Evolutionary conservation across 2,329 filamentous ascomycete species (phyloP), one percentile per base, ranked within the genome.

Genomic region (Tolypocladium capitatum): DNA sequence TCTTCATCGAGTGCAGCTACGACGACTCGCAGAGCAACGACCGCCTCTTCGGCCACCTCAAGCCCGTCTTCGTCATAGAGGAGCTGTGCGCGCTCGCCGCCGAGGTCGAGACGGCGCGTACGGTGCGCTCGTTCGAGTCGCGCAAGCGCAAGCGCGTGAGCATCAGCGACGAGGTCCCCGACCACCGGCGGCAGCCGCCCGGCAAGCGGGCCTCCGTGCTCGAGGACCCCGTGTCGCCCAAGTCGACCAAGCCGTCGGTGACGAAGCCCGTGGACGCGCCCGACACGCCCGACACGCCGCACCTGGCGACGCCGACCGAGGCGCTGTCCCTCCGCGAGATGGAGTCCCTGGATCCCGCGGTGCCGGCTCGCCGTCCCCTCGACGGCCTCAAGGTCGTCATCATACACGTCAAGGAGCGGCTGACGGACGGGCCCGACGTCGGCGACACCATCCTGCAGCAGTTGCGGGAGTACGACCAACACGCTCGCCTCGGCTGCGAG

Each of bases 1-100:
- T 98, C 13, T 91, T 97, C 60, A 94, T 98, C 56, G 92, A 98
- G 69, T 97, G 91, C 64, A 94, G 87, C 52, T 98, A 91, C 63
- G 85, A 88, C 51, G 84, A 96, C 62, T 78, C 78, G 8, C 84
- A 89, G 57, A 74, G 79, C 21, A 82, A 92, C 51, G 81, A 84
- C 45, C 78, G 82, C 0, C 73, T 98, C 0, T 98, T 89, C 54
- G 92, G 92, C 0, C 92, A 98, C 57, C 71, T 98, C 14, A 86
- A 87, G 34, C 92, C 92, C 0, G 74, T 81, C 1, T 92, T 88
- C 61, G 67, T 98, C 13, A 79, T 91, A 24, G 78, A 84, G 42
- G 92, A 98, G 64, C 71, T 98, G 49, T 72, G 72, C 32, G 74
- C 69, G 0, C 73, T 98, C 2, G 90, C 87, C 0, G 68, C 68